Evolutionary conservation across 805 yeast genomes (phyloP).

Genomic region (Pichia manshurica): DNA sequence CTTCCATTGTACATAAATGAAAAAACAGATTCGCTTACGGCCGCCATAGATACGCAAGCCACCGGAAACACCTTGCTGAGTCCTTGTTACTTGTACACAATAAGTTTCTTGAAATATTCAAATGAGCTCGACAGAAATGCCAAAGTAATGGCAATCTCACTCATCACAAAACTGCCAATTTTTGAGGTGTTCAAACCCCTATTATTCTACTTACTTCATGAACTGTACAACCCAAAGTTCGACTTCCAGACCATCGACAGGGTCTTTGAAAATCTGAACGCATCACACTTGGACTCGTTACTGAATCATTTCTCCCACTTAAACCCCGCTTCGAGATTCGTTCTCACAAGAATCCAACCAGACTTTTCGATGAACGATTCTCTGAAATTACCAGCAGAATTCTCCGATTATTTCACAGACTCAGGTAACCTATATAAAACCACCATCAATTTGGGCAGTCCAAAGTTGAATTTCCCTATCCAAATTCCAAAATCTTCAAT

Average conservation of each 20-base stretch:
- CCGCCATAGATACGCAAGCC: conserved; percentile 11
- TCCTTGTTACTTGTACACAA: conserved; percentile 25
- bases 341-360: conserved; percentile 20
- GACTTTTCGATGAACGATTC: conserved; percentile 11
- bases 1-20: conserved; percentile 41
- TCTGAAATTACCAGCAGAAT: conserved; percentile 7
- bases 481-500: conserved; percentile 29
- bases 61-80: conserved; percentile 8
- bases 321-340: conserved; percentile 17
- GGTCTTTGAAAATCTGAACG: conserved; percentile 16
- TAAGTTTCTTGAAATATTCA: conserved; percentile 24
- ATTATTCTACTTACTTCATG: conserved; percentile 40
- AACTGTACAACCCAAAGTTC: conserved; percentile 26
- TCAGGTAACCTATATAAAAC: conserved; percentile 21
- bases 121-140: conserved; percentile 32
- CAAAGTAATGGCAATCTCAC: conserved; percentile 40
- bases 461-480: conserved; percentile 23
- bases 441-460: conserved; percentile 18
- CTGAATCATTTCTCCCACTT: conserved; percentile 13
- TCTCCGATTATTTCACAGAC: conserved; percentile 14
- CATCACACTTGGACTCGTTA: conserved; percentile 28
- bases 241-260: conserved; percentile 7
- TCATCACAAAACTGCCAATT: conserved; percentile 38
- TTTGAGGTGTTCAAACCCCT: conserved; percentile 47
- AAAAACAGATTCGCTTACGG: conserved; percentile 16